Evolutionary conservation across 768 basidiomycete genomes (phyloP), one percentile per base, ranked within the genome.

Genomic region (Pseudohyphozyma bogoriensis): DNA sequence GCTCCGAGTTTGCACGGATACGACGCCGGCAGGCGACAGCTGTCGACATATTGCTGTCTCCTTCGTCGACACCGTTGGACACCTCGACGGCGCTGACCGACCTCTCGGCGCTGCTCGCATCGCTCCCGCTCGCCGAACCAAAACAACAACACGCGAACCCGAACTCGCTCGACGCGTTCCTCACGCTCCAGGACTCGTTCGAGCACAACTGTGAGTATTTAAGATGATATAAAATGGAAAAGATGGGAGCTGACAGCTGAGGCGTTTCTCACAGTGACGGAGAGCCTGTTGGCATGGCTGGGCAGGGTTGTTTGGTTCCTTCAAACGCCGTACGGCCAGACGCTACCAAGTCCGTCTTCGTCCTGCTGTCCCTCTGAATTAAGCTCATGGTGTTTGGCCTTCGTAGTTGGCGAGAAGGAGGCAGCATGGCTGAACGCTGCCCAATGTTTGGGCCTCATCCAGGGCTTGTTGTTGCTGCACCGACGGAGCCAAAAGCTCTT

Each of bases 391-490:
- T n/a, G n/a, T n/a, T n/a, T 6, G 37, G 13, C 9, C 37, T 28
- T 22, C 4, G 28, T 12, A 2, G 18, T 35, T 16, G 40, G 29
- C 31, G 52, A 51, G 13, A 35, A 33, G 9, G 63, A 55, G 6
- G 3, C 31, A 4, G 20, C 24, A 3, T 46, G 56, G 51, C 35
- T 49, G 31, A 61, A 63, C 50, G 16, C 61, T 12, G 35, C 31
- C 2, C 49, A 57, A 1, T 51, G 32, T 0, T 77, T 90, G 15
- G 83, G 80, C 1, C 76, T 92, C 40, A 74, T 90, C 9, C 89
- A 92, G 72, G 89, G 89, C 9, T 77, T 87, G 13, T 78, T 77
- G 5, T 77, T 92, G 31, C 81, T 82, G 36, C 89, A 92, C 69
- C 68, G 74, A 4, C 66, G 79, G 1, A 87, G 82, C 63, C 90